phyloP scores from a whole-genome alignment of 495 filamentous ascomycete species.

The Neurospora sp. region DNA sequence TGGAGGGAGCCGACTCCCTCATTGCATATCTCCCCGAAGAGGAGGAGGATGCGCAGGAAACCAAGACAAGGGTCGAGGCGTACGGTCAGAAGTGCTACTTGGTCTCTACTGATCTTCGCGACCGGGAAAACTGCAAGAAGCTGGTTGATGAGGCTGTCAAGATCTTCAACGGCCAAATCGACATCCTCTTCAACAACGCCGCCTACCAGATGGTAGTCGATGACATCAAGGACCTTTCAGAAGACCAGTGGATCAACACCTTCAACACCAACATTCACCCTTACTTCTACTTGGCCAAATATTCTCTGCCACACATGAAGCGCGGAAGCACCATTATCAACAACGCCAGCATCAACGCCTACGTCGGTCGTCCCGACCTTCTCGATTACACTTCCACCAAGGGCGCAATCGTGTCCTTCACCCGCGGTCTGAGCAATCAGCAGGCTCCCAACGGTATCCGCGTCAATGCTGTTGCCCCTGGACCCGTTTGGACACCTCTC shows the following conservation, averaged over 20 bases:
- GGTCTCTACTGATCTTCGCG: conserved; percentile 50
- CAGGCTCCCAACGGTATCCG: conserved; percentile 62
- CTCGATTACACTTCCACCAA: conserved; percentile 82
- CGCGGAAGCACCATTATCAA: conserved; percentile 74
- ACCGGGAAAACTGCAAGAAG: conserved; percentile 56
- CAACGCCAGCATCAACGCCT: conserved; percentile 71
- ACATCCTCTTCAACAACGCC: conserved; percentile 76
- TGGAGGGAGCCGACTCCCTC: conserved; percentile 69
- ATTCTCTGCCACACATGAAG: conserved; percentile 65
- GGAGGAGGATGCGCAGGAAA: conserved; percentile 66
- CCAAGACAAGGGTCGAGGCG: conserved; percentile 55
- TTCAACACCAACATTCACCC: conserved; percentile 72
- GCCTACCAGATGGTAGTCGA: conserved; percentile 64
- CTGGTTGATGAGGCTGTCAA: conserved; percentile 55
- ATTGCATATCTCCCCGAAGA: conserved; percentile 71
- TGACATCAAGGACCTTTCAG: conserved; percentile 62
- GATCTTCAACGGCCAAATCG: conserved; percentile 51
- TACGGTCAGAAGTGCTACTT: conserved; percentile 53
- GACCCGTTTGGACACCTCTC: conserved; percentile 77
- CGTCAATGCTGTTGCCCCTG: conserved; percentile 73
- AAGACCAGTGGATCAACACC: conserved; percentile 72
- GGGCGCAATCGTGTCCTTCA: conserved; percentile 76
- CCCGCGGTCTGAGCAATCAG: conserved; percentile 68
- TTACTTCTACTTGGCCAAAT: conserved; percentile 69
- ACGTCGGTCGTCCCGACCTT: conserved; percentile 71